A percentile compares a stretch with the other conserved stretches of the same genome.
Conservation (phyloP, 169 alveolate genomes). For the Plasmodium vivax region DNA sequence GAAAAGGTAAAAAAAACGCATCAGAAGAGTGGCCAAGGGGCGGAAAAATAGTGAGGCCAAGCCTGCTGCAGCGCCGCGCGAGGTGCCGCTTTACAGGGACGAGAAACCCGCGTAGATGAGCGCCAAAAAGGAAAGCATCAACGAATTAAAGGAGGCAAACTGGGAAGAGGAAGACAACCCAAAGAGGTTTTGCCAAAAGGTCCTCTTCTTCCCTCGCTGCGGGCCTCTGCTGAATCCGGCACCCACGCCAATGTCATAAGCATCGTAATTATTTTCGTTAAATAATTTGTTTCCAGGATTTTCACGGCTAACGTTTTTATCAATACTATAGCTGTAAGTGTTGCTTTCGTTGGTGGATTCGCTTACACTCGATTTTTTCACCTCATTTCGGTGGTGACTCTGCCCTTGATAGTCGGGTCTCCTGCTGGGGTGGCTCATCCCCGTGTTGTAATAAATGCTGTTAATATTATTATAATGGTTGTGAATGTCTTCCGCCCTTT, state of each 20-base stretch:
- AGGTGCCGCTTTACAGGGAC: not conserved
- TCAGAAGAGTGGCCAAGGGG: not conserved
- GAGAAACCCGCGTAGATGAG: not conserved
- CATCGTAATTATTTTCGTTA: not conserved
- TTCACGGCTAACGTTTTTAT: not conserved
- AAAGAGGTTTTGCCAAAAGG: constrained; percentile 47
- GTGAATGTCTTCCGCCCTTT: not conserved
- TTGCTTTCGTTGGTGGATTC: not conserved
- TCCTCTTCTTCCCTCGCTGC: constrained; percentile 11
- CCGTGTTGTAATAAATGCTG: constrained; percentile 1
- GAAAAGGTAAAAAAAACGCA: not conserved
- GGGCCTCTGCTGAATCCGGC: not conserved
- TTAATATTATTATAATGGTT: not conserved
- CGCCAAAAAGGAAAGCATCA: not conserved
- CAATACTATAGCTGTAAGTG: not conserved
- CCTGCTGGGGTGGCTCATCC: not conserved
- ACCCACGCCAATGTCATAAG: not conserved
- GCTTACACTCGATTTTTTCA: not conserved
- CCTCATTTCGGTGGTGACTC: not conserved
- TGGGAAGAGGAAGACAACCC: constrained; percentile 63
- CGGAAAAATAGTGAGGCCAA: not conserved
- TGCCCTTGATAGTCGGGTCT: not conserved
- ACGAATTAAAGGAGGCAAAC: not conserved
- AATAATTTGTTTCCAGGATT: not conserved
- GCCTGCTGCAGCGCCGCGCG: not conserved